Base-by-base conservation (phyloP, 2,329 filamentous ascomycete genomes). In the Penicillium crustosum region DNA sequence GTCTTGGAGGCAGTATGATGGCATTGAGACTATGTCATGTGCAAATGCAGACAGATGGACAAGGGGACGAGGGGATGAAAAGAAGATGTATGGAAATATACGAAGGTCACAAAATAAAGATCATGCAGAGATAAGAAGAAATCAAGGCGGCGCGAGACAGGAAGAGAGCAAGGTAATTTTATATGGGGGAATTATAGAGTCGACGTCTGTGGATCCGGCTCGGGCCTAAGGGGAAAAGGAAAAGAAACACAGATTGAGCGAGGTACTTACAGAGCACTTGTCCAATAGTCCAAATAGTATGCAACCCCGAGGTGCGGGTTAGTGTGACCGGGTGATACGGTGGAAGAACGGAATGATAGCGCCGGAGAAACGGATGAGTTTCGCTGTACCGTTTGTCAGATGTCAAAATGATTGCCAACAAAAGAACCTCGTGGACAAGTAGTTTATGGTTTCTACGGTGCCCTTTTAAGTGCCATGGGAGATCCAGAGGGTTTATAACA, bases 1-100 rank as follows among this genome's bases (percentile, higher is more conserved):
- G 77, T 95, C 89, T 82, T 94, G 88, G 57, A 90, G 81, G 77
- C 82, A 95, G 76, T 91, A 93, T 69, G 83, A 77, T 81, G 89
- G 89, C 90, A 95, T 95, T 66, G 72, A 66, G 59, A 64, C 66
- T 80, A 82, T 81, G 82, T 77, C 78, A 68, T 65, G 61, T 63
- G 59, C 59, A 39, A 53, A 52, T 49, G 49, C 29, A 56, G 54
- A 57, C 55, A 50, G 36, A 61, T 52, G 35, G 48, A 42, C 39
- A 55, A 45, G 51, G 51, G 27, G 55, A 42, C 15, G 47, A 43
- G 35, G 23, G 17, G 57, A 51, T 41, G 27, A 35, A 25, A 52
- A 43, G 12, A 3, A 50, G 13, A 27, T 50, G 4, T 27, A 5
- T 29, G 19, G 3, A 17, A 13, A 38, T 29, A 21, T 13, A 53